These are phyloP conservation scores for Larix sibirica DNA, from an alignment of 83 land plant species.

Conservation along the genomic window DNA sequence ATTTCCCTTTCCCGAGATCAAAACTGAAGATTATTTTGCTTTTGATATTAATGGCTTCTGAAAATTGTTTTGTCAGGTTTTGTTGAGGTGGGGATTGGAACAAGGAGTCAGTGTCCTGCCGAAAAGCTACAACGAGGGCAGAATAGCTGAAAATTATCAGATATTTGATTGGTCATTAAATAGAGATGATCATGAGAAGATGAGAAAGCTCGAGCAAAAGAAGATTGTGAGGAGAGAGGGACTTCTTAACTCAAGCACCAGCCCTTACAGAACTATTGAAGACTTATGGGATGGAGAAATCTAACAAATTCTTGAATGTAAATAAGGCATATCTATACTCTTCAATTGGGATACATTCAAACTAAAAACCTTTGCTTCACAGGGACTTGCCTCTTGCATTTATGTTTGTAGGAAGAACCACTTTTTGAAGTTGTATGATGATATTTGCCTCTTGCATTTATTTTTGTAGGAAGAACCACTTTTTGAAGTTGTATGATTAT, in stretches of 20 bases:
- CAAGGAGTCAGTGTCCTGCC: slow-evolving; percentile 31
- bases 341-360: background rate
- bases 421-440: background rate
- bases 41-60: no score
- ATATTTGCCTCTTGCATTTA: background rate
- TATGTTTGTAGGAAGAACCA: background rate
- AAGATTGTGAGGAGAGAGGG: background rate
- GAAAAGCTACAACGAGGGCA: slow-evolving; percentile 44
- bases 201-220: slow-evolving; percentile 15
- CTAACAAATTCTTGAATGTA: background rate
- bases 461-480: background rate
- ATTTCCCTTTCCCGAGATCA: background rate
- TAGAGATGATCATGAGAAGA: slow-evolving; percentile 38
- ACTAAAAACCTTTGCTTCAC: background rate
- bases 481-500: background rate
- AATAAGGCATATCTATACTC: no score
- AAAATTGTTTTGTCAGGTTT: slow-evolving; percentile 35
- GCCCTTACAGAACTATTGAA: slow-evolving; percentile 38
- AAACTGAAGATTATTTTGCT: background rate
- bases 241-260: slow-evolving; percentile 14
- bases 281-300: slow-evolving; percentile 55
- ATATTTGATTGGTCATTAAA: slow-evolving; percentile 42
- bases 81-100: slow-evolving; percentile 47
- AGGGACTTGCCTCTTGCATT: background rate
- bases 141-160: slow-evolving; percentile 34